These are phyloP conservation scores for Chenopodium album DNA, from an alignment of 148 eudicot species.

Conservation along the genomic window DNA sequence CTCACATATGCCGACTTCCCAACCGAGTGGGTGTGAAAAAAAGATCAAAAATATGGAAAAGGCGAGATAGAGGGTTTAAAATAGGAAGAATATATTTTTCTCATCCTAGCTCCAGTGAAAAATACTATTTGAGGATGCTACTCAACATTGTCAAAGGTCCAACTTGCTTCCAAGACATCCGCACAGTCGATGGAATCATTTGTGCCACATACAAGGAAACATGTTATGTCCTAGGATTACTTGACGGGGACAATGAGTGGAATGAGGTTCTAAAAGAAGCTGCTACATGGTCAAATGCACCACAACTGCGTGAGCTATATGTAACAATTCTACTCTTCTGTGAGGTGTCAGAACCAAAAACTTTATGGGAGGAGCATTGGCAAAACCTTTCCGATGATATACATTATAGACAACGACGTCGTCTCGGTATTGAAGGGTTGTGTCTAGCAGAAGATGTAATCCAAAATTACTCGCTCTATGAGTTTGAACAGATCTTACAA, in stretches of 20 bases:
- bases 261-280: not conserved
- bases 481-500: not conserved
- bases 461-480: not conserved
- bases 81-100: constrained; percentile 6
- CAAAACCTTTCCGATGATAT: not conserved
- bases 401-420: not conserved
- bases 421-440: not conserved
- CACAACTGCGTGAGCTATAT: not conserved
- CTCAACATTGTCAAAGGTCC: constrained; percentile 10
- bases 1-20: constrained; percentile 13
- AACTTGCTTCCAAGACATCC: not conserved
- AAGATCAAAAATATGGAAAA: not conserved
- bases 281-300: not conserved
- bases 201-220: constrained; percentile 5
- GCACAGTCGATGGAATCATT: not conserved
- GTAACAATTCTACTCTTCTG: not conserved
- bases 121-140: constrained; percentile 7
- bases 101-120: not conserved
- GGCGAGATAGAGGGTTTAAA: not conserved
- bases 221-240: not conserved
- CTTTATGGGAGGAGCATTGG: not conserved
- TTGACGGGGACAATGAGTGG: constrained; percentile 16
- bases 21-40: constrained; percentile 8
- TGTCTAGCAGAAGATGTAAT: not conserved
- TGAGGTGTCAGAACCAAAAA: not conserved